Base-by-base conservation (phyloP, 331 rosid genomes). In the Acacia pycnantha region DNA sequence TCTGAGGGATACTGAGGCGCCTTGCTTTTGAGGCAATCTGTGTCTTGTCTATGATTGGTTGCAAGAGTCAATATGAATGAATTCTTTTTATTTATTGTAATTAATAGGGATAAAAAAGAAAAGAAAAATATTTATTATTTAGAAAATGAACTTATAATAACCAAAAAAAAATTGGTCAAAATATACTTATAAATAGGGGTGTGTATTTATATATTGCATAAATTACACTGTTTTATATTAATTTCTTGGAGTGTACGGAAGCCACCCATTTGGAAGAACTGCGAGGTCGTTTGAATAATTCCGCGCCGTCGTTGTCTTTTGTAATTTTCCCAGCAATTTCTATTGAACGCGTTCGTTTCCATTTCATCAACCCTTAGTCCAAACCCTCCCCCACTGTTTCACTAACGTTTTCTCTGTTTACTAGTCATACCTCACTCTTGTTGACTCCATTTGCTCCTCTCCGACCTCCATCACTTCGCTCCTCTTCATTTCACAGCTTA, bases 281-380 rank as follows among this genome's bases (percentile, higher is more conserved):
- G 2, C 22, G 4, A 11, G 33, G 5, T 37, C 18, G 79, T 73
- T 80, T 83, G 83, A 83, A 78, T 64, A 3, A 8, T 78, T 83
- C 86, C 26, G 44, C 64, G 80, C 56, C 54, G 41, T 26, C 37
- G 26, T 71, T 48, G 24, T 77, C 46, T 44, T 83, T 31, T 27
- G 2, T 19, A 47, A 13, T 58, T 1, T 70, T 47, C 66, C 67
- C 11, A 0, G 82, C 76, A 67, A 50, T 67, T 43, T 73, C 77
- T 41, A 0, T 77, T 75, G 47, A 15, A 74, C 70, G 37, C 40
- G 47, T 29, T 35, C 66, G 27, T 1, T 68, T 40, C 73, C 43
- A 2, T 12, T 27, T 41, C 41, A 6, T 37, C 41, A 6, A 37
- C 41, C 8, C 41, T 37, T 37, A 37, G 41, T 67, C 18, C 31